A percentile compares a stretch with the other conserved stretches of the same genome.
These are phyloP conservation scores for Lentinula guzmanii DNA, from an alignment of 768 basidiomycete genomes.

Conservation along the genomic window DNA sequence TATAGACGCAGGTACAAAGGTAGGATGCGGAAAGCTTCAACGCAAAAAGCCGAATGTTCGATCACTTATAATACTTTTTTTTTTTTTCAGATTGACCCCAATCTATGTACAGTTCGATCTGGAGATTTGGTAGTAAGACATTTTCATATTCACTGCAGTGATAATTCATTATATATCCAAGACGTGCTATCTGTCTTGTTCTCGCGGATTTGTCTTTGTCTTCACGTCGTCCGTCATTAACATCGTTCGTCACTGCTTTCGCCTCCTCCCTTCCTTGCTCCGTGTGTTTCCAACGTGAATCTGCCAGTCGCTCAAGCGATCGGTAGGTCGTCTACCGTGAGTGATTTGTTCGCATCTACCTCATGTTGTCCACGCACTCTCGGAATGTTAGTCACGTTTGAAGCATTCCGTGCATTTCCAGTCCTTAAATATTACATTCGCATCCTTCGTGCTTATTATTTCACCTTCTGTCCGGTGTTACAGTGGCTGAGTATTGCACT, in stretches of 20 bases:
- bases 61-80: background rate
- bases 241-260: background rate
- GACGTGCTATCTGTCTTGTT: background rate
- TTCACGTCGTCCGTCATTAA: background rate
- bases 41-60: background rate
- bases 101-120: background rate
- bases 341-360: conserved; percentile 48
- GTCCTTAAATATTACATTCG: conserved; percentile 5
- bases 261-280: background rate
- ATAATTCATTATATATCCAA: background rate
- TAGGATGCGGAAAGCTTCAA: background rate
- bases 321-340: conserved; percentile 32
- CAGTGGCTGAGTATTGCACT: background rate
- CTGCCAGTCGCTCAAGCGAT: conserved; percentile 28
- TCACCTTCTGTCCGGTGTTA: background rate
- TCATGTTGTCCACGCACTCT: conserved; percentile 74
- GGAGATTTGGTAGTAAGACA: background rate
- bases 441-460: background rate
- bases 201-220: background rate
- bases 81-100: background rate
- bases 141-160: background rate
- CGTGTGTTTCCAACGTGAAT: conserved; percentile 15
- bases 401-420: background rate
- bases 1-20: background rate
- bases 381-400: conserved; percentile 37